Percentiles rank a stretch among this genome's conserved stretches.
phyloP scores from a whole-genome alignment of 2,329 filamentous ascomycete species.

The Diaporthe caulivora region DNA sequence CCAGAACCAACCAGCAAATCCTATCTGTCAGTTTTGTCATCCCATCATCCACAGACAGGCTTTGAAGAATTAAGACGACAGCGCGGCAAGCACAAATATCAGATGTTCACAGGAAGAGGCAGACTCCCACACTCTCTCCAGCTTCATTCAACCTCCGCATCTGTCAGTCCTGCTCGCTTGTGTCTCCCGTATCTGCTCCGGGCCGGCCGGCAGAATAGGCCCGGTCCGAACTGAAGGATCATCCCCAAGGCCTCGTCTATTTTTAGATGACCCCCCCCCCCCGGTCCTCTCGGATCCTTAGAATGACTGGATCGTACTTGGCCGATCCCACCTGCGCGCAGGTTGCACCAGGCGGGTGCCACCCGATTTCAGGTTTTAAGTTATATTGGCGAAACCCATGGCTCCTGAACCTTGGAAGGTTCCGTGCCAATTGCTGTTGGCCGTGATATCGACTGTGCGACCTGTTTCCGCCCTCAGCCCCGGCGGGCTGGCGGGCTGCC shows the following conservation, averaged over 20 bases:
- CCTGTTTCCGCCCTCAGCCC: conserved; percentile 7
- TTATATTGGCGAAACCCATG: background rate
- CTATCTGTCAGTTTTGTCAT: background rate
- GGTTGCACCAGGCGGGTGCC: conserved; percentile 26
- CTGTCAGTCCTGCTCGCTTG: background rate
- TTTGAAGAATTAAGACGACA: background rate
- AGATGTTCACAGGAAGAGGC: background rate
- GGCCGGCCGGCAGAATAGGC: conserved; percentile 24
- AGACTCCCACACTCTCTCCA: background rate
- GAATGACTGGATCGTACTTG: conserved; percentile 28
- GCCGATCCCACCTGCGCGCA: conserved; percentile 27
- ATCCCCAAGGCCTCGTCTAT: background rate
- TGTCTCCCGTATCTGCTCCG: background rate
- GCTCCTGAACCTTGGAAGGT: background rate
- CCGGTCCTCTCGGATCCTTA: conserved; percentile 18
- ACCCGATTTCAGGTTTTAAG: conserved; percentile 19
- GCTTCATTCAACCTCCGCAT: background rate
- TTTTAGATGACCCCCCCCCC: conserved; percentile 2
- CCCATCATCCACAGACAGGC: background rate
- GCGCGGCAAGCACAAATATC: background rate
- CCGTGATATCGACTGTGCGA: background rate
- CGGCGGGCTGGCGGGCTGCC: background rate
- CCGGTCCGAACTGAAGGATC: conserved; percentile 22
- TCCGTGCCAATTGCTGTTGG: background rate
- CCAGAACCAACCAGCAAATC: background rate